Base-by-base conservation (phyloP, 179 eudicot species). In the Amaranthus tricolor region DNA sequence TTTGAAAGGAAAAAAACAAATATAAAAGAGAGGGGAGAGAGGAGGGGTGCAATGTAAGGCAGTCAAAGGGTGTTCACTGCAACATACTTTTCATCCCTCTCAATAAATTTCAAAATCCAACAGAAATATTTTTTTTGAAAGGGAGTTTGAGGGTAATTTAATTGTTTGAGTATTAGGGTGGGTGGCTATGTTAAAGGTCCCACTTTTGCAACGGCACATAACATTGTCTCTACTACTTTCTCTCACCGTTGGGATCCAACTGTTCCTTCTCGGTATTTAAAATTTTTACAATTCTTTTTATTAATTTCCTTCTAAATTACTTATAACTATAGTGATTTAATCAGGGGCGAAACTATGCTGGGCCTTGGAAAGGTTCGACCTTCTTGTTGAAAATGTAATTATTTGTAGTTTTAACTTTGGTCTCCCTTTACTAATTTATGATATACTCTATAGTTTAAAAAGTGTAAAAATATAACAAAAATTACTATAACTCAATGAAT, bases 121-220 rank as follows among this genome's bases (percentile, higher is more conserved):
- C 83, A 75, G 69, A 72, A 72, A 68, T 47, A 55, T 14, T 14
- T 40, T 59, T 62, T 67, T 68, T 77, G 60, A 80, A 80, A 75
- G 75, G 44, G 66, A 56, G 17, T 21, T 21, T 44, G 57, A 20
- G 51, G 6, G 20, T 12, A 13, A 15, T 11, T 68, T 44, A 50
- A 68, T 10, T 43, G 48, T 11, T 7, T 7, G 10, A 53, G n/a
- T 17, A 5, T 54, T 55, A 73, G 70, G 62, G 77, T 73, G 63
- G 73, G 69, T 60, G 56, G 60, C 62, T 31, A 69, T 45, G 40
- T 48, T 31, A 45, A 70, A 70, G 74, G 80, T 49, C 83, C 80
- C 80, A 75, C 79, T 51, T 76, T 49, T 75, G 67, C 80, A 77
- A 81, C 78, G 80, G 84, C 78, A 72, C 80, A n/a, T n/a, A n/a